Evolutionary conservation across 164 flowering plant genomes (phyloP).

Genomic region (Vitis labrusca): DNA sequence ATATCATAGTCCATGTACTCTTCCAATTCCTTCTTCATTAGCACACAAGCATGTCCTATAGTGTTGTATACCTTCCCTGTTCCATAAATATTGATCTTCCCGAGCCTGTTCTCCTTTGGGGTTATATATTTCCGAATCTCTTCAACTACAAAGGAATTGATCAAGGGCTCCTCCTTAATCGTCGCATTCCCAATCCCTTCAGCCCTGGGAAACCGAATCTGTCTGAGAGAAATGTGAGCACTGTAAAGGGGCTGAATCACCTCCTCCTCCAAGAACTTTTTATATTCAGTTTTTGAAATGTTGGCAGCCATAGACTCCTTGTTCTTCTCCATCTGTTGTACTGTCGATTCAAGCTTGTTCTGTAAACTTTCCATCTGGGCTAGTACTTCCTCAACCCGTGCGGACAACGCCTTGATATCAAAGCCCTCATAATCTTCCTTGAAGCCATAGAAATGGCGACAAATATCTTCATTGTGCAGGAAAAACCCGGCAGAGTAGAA

Average conservation of each 20-base stretch:
- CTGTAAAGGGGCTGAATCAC: slow-evolving; percentile 74
- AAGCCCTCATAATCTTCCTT: slow-evolving; percentile 43
- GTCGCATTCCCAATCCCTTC: slow-evolving; percentile 33
- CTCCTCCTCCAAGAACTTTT: slow-evolving; percentile 63
- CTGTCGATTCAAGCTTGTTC: slow-evolving; percentile 59
- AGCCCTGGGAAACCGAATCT: slow-evolving; percentile 62
- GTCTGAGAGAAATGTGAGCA: slow-evolving; percentile 79
- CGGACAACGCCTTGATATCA: slow-evolving; percentile 52
- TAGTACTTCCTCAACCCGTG: slow-evolving; percentile 70
- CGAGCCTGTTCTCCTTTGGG: slow-evolving; percentile 65
- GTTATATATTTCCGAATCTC: slow-evolving; percentile 88
- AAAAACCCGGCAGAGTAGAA: slow-evolving; percentile 81
- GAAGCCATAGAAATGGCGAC: slow-evolving; percentile 53
- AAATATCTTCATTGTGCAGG: slow-evolving; percentile 60
- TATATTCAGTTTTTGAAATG: slow-evolving; percentile 49
- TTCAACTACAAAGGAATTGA: slow-evolving; percentile 62
- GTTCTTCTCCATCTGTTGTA: slow-evolving; percentile 58
- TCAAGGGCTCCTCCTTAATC: slow-evolving; percentile 68
- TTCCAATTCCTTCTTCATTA: slow-evolving; percentile 74
- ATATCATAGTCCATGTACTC: slow-evolving; percentile 91
- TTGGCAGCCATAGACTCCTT: slow-evolving; percentile 21
- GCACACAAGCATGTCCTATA: slow-evolving; percentile 82
- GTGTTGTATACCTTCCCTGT: slow-evolving; percentile 58
- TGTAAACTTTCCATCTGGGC: slow-evolving; percentile 58
- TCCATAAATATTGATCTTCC: slow-evolving; percentile 66